A percentile compares a stretch with the other conserved stretches of the same genome.
These are phyloP conservation scores for Acanthochlamys bracteata DNA, from an alignment of 106 monocot genomes.

Conservation along the genomic window DNA sequence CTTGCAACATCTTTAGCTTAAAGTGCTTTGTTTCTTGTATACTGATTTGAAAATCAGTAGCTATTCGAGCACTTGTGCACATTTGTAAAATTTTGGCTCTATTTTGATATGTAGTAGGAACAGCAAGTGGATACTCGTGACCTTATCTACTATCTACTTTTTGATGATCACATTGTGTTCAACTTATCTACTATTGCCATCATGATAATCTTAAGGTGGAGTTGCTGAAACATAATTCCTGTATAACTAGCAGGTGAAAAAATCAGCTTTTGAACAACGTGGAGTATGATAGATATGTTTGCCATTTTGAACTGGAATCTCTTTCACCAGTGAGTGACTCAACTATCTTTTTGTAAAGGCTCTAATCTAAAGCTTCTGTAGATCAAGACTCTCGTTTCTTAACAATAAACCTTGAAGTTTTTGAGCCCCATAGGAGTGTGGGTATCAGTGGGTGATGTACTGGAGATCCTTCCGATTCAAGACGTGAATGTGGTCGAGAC, in stretches of 20 bases:
- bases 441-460: constrained; percentile 89
- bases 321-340: constrained; percentile 35
- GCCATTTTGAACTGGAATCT: constrained; percentile 82
- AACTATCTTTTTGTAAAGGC: background rate
- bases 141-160: background rate
- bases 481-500: constrained; percentile 57
- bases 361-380: background rate
- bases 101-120: background rate
- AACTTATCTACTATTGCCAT: too few species aligned
- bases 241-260: constrained; percentile 27
- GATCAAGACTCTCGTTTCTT: background rate
- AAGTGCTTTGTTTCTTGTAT: background rate
- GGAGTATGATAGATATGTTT: constrained; percentile 55
- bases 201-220: too few species aligned
- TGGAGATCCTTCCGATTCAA: constrained; percentile 87
- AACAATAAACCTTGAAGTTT: background rate
- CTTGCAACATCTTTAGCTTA: background rate
- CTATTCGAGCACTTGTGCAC: background rate
- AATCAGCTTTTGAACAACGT: constrained; percentile 46
- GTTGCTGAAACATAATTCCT: background rate
- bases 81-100: background rate
- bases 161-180: background rate
- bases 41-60: background rate
- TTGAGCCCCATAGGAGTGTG: constrained; percentile 23
- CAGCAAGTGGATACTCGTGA: background rate